These are phyloP conservation scores for Arthrinium puccinioides DNA, from an alignment of 2,329 filamentous ascomycete species.

Conservation along the genomic window DNA sequence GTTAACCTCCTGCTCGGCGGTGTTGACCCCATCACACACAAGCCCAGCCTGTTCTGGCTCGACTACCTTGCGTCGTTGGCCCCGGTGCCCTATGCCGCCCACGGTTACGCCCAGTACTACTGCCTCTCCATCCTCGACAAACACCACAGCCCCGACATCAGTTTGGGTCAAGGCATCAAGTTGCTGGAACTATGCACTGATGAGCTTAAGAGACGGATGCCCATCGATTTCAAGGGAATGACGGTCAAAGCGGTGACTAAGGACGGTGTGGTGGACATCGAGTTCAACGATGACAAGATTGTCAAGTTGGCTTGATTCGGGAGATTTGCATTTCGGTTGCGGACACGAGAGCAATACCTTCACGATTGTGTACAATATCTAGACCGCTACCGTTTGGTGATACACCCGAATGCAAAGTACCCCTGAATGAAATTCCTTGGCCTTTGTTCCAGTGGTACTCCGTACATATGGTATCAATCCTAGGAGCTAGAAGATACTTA, in stretches of 20 bases:
- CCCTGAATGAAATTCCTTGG: conserved; percentile 1
- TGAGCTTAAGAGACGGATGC: conserved; percentile 92
- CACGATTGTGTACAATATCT: conserved; percentile 25
- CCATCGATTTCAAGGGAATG: conserved; percentile 98
- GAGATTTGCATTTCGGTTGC: too few species aligned
- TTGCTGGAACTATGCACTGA: conserved; percentile 92
- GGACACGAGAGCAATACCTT: too few species aligned
- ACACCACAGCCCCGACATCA: conserved; percentile 94
- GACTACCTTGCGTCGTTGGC: conserved; percentile 91
- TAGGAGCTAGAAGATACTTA: too few species aligned
- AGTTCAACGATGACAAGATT: conserved; percentile 75
- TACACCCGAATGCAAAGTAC: conserved; percentile 2
- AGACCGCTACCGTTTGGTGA: too few species aligned
- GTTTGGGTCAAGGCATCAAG: conserved; percentile 82
- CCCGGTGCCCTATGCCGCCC: conserved; percentile 87
- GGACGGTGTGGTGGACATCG: conserved; percentile 79
- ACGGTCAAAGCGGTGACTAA: conserved; percentile 90
- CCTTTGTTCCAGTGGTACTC: too few species aligned
- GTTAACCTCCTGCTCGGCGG: conserved; percentile 95
- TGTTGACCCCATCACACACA: conserved; percentile 83
- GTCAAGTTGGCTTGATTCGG: conserved; percentile 57
- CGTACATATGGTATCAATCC: too few species aligned
- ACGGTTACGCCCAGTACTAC: conserved; percentile 99
- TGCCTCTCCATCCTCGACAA: conserved; percentile 97
- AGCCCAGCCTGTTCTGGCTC: conserved; percentile 92